Percentiles rank a stretch among this genome's conserved stretches.
Conservation (phyloP, 441 rosid species). For the Croton laevigatus region DNA sequence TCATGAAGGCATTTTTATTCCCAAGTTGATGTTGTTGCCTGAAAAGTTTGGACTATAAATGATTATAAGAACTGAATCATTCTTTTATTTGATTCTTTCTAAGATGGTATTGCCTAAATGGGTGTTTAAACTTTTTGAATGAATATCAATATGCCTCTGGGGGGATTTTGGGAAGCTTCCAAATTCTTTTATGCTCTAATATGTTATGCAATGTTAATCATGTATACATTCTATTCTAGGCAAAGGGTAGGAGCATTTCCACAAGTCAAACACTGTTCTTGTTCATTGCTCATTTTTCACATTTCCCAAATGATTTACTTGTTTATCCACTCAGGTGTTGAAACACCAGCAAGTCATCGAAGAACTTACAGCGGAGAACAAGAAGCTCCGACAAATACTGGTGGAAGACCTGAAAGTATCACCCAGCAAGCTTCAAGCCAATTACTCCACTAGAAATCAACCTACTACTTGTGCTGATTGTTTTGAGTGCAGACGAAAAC, state of each 20-base stretch:
- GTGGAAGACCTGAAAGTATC: conserved; percentile 79
- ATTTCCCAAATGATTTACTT: neutral
- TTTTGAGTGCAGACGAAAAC: conserved; percentile 88
- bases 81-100: neutral
- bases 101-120: neutral
- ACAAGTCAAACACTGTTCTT: neutral
- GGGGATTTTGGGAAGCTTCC: neutral
- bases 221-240: neutral
- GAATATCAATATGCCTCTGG: neutral
- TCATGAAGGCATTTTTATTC: neutral
- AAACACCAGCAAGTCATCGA: conserved; percentile 81
- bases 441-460: conserved; percentile 36
- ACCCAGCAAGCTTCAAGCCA: conserved; percentile 51
- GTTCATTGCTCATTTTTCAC: neutral
- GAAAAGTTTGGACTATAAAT: neutral
- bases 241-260: neutral
- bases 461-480: conserved; percentile 63
- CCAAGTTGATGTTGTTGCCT: neutral
- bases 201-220: neutral
- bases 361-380: conserved; percentile 73
- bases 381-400: conserved; percentile 67
- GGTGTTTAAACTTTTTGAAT: neutral
- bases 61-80: neutral
- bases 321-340: conserved; percentile 49
- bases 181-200: neutral